Evolutionary conservation across 2,329 filamentous ascomycete species (phyloP), one percentile per base, ranked within the genome.

Genomic region (Aspergillus carbonarius): DNA sequence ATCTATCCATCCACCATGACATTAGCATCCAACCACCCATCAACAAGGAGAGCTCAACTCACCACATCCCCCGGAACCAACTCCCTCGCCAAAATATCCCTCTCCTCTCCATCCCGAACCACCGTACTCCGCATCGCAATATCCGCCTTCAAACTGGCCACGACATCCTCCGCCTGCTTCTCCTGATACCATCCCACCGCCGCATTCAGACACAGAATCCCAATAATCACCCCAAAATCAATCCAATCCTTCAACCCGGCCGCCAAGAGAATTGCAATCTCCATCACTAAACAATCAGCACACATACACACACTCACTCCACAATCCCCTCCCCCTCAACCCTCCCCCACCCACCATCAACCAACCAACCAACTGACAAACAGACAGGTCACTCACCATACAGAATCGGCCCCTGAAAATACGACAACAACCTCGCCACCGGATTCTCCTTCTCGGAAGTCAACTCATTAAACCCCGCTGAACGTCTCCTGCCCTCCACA

Each of bases 151-250:
- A 91, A 79, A 63, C 81, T 85, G 56, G 88, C 88, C 69, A 90
- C 88, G 69, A 91, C 88, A 76, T 91, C 88, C 65, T 88, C 88
- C 68, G 88, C 88, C 77, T 91, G 88, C 80, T 91, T 91, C 78
- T 91, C 88, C 75, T 91, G 88, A 75, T 91, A 91, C 85, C 88
- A 91, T 80, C 88, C 88, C 74, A 91, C 88, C 63, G 87, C 79
- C 64, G 88, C 88, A 79, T 92, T 92, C 63, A 92, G 85, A 71
- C 88, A 68, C 55, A 92, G 79, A 75, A 92, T 91, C 80, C 84
- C 88, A 68, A 88, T 85, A 74, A 91, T 91, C 74, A 92, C 87
- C 83, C 88, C 88, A 66, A 91, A 83, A 79, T 91, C 88, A 64
- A 90, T 83, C 88, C 88, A 91, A 77, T 90, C 87, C 73, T 83